These are phyloP conservation scores for Citrullus amarus DNA, from an alignment of 306 rosid species.

Conservation along the genomic window DNA sequence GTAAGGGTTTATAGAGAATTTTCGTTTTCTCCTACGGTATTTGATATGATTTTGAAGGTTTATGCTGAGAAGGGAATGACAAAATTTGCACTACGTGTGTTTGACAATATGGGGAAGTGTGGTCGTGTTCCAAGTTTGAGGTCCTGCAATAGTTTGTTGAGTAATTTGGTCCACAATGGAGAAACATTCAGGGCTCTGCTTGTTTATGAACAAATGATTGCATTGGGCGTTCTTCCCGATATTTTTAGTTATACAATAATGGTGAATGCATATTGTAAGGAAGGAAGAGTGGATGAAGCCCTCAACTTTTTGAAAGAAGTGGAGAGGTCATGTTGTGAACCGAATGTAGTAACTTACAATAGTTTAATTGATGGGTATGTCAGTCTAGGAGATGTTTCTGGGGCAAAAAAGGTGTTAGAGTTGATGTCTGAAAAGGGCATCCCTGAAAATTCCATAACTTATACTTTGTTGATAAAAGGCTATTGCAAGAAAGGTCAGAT, in stretches of 20 bases:
- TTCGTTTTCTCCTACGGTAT: slow-evolving; percentile 41
- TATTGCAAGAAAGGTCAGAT: slow-evolving; percentile 37
- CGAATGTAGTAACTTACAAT: slow-evolving; percentile 56
- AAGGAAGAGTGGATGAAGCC: slow-evolving; percentile 38
- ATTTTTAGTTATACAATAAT: slow-evolving; percentile 47
- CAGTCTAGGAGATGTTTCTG: slow-evolving; percentile 36
- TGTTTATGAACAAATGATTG: slow-evolving; percentile 45
- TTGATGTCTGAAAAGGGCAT: slow-evolving; percentile 47
- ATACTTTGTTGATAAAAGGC: slow-evolving; percentile 52
- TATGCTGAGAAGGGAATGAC: slow-evolving; percentile 53
- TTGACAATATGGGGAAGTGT: slow-evolving; percentile 52
- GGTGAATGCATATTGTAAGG: slow-evolving; percentile 50
- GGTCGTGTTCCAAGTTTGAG: slow-evolving; percentile 48
- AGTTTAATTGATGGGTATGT: slow-evolving; percentile 57
- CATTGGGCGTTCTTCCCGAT: slow-evolving; percentile 49
- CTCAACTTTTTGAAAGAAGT: slow-evolving; percentile 32
- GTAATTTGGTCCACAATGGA: slow-evolving; percentile 35
- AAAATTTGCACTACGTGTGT: slow-evolving; percentile 49
- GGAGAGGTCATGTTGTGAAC: slow-evolving; percentile 48
- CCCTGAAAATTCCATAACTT: slow-evolving; percentile 39
- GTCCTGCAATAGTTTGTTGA: slow-evolving; percentile 67
- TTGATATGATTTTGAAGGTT: slow-evolving; percentile 58
- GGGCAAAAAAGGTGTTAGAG: slow-evolving; percentile 33
- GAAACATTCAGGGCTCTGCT: slow-evolving; percentile 26
- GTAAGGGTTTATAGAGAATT: slow-evolving; percentile 34